Evolutionary conservation across 1,284 basidiomycete species (phyloP).

Genomic region (Xanthoconium separans): DNA sequence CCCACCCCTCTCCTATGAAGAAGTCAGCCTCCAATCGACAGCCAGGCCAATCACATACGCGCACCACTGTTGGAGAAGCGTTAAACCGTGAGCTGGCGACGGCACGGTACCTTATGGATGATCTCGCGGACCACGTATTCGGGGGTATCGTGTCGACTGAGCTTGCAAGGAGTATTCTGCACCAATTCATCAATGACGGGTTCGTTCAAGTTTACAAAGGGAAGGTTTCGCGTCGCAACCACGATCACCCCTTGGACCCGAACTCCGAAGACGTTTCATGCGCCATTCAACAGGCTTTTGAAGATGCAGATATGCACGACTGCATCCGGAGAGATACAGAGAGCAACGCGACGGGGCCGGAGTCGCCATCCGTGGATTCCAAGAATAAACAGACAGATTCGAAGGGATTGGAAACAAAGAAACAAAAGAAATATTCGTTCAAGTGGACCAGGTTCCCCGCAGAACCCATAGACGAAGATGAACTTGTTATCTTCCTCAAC

Average conservation of each 20-base stretch:
- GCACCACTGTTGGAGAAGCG: neutral
- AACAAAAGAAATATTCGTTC: constrained; percentile 2
- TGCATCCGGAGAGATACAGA: neutral
- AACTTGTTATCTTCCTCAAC: neutral
- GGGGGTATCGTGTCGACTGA: constrained; percentile 9
- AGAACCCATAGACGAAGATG: neutral
- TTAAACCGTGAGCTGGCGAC: constrained; percentile 6
- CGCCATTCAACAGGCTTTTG: constrained; percentile 5
- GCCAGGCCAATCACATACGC: constrained; percentile 1
- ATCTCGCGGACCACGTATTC: constrained; percentile 14
- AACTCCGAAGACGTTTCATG: neutral
- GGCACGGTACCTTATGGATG: constrained; percentile 5
- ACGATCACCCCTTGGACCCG: neutral
- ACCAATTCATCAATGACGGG: neutral
- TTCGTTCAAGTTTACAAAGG: constrained; percentile 5
- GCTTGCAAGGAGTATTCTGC: constrained; percentile 7
- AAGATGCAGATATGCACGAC: neutral
- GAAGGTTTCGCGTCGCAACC: neutral
- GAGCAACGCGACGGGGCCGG: neutral
- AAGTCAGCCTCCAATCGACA: neutral
- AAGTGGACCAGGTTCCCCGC: neutral
- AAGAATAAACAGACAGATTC: neutral
- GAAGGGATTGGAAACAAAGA: neutral
- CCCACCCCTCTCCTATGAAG: constrained; percentile 4
- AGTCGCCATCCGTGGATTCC: neutral